Conservation (phyloP, 2,329 filamentous ascomycete species). For the Tolypocladium guangdongense region DNA sequence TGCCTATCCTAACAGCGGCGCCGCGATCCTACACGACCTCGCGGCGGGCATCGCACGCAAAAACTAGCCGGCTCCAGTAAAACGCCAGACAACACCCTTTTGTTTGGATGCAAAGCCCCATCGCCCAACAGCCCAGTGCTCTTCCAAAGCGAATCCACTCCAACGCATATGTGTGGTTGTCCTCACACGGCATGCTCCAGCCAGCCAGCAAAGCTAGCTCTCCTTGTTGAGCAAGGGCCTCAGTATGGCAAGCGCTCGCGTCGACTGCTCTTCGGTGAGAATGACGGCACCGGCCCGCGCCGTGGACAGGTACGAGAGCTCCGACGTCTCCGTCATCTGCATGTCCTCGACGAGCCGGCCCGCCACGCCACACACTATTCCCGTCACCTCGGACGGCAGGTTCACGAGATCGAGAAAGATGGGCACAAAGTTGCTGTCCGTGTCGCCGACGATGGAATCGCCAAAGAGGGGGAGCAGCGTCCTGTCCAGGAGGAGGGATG, state of each 20-base stretch:
- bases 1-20: neutral
- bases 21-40: neutral
- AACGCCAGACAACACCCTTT: neutral
- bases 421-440: constrained; percentile 62
- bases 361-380: constrained; percentile 90
- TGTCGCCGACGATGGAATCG: constrained; percentile 65
- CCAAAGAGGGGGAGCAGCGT: constrained; percentile 54
- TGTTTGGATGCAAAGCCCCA: neutral
- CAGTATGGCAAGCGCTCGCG: constrained; percentile 63
- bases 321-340: constrained; percentile 43
- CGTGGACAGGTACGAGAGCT: constrained; percentile 86
- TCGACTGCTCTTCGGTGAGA: constrained; percentile 62
- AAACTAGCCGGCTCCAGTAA: neutral
- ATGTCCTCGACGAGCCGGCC: constrained; percentile 69
- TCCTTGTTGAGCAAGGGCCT: constrained; percentile 34
- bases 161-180: neutral
- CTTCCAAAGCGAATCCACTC: neutral
- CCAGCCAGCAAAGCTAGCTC: constrained; percentile 4
- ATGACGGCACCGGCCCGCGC: constrained; percentile 84
- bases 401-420: constrained; percentile 79
- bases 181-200: neutral
- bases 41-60: constrained; percentile 3
- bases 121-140: neutral
- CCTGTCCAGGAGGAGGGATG: constrained; percentile 63
- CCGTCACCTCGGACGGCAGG: constrained; percentile 77